Conservation (phyloP, 2,329 filamentous ascomycete genomes). For the Exophiala aquamarina region DNA sequence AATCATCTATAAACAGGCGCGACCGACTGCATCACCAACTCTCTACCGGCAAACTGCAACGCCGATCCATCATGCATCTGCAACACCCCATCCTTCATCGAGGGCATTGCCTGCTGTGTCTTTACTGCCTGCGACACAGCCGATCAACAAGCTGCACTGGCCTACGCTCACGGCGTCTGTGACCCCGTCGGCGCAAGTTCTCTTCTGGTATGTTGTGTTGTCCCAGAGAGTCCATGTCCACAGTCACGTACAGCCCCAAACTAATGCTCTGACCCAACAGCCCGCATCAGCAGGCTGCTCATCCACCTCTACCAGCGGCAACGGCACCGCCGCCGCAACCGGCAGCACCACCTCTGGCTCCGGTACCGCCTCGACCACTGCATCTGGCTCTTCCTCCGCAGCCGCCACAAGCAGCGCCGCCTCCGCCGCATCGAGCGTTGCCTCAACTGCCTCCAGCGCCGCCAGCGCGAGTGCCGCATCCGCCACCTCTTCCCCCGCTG, state of each 20-base stretch:
- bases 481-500: constrained; percentile 1
- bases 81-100: constrained; percentile 45
- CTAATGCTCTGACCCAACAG: no score
- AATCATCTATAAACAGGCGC: constrained; percentile 19
- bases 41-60: constrained; percentile 41
- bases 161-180: constrained; percentile 36
- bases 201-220: constrained; percentile 28
- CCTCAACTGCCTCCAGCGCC: constrained; percentile 4
- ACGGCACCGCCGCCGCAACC: constrained; percentile 21
- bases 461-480: constrained; percentile 6
- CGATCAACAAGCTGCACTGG: constrained; percentile 42
- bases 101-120: constrained; percentile 52
- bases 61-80: constrained; percentile 54
- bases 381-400: constrained; percentile 17
- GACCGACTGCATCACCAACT: constrained; percentile 39
- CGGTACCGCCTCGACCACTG: no score
- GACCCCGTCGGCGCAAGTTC: constrained; percentile 37
- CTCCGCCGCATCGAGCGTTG: constrained; percentile 15
- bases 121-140: constrained; percentile 39
- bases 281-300: constrained; percentile 18
- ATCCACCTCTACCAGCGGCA: constrained; percentile 13
- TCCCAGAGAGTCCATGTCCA: no score
- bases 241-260: no score
- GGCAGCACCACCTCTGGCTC: constrained; percentile 18
- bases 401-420: constrained; percentile 14